Base-by-base conservation (phyloP, 345 rosid species). In the Capsella bursapastoris region DNA sequence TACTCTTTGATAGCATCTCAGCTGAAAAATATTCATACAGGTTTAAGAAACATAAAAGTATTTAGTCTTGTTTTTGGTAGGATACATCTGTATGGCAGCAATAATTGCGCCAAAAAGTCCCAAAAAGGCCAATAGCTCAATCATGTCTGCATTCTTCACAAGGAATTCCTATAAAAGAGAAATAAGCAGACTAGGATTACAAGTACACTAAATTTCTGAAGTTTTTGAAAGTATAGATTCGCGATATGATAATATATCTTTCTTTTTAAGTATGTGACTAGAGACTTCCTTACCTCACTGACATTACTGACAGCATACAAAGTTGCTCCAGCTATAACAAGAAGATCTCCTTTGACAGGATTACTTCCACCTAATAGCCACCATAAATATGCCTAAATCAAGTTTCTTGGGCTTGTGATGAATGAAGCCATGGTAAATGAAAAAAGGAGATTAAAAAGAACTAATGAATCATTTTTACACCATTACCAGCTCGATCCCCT, bases 21-120 rank as follows among this genome's bases (percentile, higher is more conserved):
- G 12, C n/a, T 43, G 43, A 75, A 12, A 15, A 32, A 68, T 40
- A 43, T 22, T 22, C 64, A 37, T 44, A 14, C 2, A 70, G 31
- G 47, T 67, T 16, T 18, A 38, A 74, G 43, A 47, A 29, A 61
- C 40, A 68, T 29, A 32, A 18, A 16, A 6, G 2, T 29, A 31
- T 13, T 22, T 40, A 29, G 44, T 25, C 57, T 22, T 40, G 55
- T 45, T 62, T 8, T 61, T 34, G 13, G 8, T 75, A 90, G 96
- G 96, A 95, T 95, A 92, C 97, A 92, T 88, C 81, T 92, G 99
- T 70, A 92, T 77, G 44, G 90, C 97, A 80, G 90, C 85, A 72
- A 89, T 68, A 58, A 89, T 80, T 61, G 96, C 94, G 64, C 97
- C 97, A 49, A 86, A 91, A 58, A 95, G 59, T 34, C 97, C 99